Conservation (phyloP, 371 early-diverging fungal genomes). For the Syncephalastrum sp. region DNA sequence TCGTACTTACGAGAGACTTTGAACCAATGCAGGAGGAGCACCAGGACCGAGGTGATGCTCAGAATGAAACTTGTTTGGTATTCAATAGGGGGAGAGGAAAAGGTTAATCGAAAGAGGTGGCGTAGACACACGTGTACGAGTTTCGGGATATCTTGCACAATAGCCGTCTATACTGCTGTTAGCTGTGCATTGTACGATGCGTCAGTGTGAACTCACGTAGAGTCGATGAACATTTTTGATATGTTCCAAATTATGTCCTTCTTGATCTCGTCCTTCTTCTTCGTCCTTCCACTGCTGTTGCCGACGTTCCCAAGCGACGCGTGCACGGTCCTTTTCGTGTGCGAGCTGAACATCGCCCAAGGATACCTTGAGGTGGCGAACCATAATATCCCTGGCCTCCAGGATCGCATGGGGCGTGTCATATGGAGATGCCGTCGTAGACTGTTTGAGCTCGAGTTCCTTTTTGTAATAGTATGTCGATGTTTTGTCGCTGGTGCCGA, state of each 20-base stretch:
- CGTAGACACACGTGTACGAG: constrained; percentile 44
- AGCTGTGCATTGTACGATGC: too few species aligned
- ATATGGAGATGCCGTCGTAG: constrained; percentile 37
- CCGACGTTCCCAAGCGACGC: constrained; percentile 31
- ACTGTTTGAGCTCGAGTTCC: constrained; percentile 19
- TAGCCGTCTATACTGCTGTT: constrained; percentile 12
- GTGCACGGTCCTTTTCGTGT: constrained; percentile 47
- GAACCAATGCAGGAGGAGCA: constrained; percentile 66
- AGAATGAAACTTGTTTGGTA: not conserved
- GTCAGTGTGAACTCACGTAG: constrained; percentile 3
- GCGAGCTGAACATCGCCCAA: constrained; percentile 60
- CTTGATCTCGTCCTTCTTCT: too few species aligned
- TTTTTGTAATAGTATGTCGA: constrained; percentile 4
- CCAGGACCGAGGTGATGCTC: constrained; percentile 65
- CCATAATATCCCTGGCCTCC: constrained; percentile 59
- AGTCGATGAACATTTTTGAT: not conserved
- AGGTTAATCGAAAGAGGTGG: constrained; percentile 31
- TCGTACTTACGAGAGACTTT: constrained; percentile 62
- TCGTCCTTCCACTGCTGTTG: not conserved
- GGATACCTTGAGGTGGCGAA: constrained; percentile 59
- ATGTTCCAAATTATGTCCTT: not conserved
- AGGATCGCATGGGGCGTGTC: constrained; percentile 52
- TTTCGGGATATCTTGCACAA: constrained; percentile 43
- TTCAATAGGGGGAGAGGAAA: not conserved
- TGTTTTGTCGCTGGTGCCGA: not conserved